These are phyloP conservation scores for Trichoderma gracile DNA, from an alignment of 2,329 filamentous ascomycete genomes.

Conservation along the genomic window DNA sequence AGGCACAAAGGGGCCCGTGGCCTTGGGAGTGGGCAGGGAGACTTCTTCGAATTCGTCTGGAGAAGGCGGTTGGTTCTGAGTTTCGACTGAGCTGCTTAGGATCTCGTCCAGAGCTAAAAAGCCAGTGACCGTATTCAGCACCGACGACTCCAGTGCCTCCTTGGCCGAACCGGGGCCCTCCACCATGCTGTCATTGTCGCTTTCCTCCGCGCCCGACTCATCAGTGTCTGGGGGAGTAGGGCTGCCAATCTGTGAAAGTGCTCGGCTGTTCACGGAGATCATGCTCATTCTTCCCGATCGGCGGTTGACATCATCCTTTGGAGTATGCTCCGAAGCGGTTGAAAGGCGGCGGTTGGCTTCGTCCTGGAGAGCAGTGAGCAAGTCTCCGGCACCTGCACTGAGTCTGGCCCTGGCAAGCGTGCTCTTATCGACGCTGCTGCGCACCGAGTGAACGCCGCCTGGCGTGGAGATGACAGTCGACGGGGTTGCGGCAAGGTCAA, in stretches of 20 bases:
- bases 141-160: background rate
- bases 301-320: conserved; percentile 4
- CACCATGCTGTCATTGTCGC: conserved; percentile 33
- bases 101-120: conserved; percentile 17
- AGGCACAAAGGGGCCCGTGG: background rate
- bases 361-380: background rate
- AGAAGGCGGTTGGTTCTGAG: background rate
- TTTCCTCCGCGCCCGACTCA: conserved; percentile 43
- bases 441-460: conserved; percentile 30
- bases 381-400: background rate
- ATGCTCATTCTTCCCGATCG: conserved; percentile 37
- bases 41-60: conserved; percentile 12
- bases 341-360: conserved; percentile 1
- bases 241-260: conserved; percentile 46
- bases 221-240: conserved; percentile 58
- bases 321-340: background rate
- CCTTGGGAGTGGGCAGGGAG: conserved; percentile 14
- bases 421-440: conserved; percentile 26
- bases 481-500: conserved; percentile 51
- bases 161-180: background rate
- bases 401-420: conserved; percentile 10
- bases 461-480: conserved; percentile 46
- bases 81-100: background rate
- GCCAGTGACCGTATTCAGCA: background rate
- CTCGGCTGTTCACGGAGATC: conserved; percentile 37